Evolutionary conservation across 208 protist genomes (phyloP).

Genomic region (Trypanosoma cruzi): DNA sequence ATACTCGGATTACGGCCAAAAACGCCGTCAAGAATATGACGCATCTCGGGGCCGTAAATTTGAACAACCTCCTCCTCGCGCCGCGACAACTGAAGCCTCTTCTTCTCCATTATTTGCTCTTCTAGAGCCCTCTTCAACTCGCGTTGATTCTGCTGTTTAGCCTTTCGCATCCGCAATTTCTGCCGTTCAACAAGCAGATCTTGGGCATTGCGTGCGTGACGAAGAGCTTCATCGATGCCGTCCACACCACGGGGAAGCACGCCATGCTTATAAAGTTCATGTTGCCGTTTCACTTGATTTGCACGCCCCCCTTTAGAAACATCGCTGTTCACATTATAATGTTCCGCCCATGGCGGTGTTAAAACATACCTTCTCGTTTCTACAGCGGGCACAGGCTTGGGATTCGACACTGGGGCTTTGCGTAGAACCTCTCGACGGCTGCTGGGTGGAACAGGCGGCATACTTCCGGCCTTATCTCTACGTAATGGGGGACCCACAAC

Average conservation of each 20-base stretch:
- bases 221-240: slow-evolving; percentile 55
- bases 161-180: slow-evolving; percentile 32
- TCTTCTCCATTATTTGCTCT: slow-evolving; percentile 42
- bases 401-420: not conserved
- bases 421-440: not conserved
- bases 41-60: slow-evolving; percentile 50
- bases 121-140: slow-evolving; percentile 43
- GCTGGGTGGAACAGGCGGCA: not conserved
- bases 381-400: not conserved
- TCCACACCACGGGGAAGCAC: slow-evolving; percentile 43
- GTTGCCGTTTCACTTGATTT: not conserved
- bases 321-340: slow-evolving; percentile 7
- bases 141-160: slow-evolving; percentile 30
- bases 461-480: not conserved
- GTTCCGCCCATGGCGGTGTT: slow-evolving; percentile 20
- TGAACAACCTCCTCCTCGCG: slow-evolving; percentile 69
- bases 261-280: slow-evolving; percentile 4
- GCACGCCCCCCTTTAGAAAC: not conserved
- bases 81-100: slow-evolving; percentile 33
- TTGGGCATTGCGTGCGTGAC: slow-evolving; percentile 39
- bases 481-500: slow-evolving; percentile 9
- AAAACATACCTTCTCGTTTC: not conserved
- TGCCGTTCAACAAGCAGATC: slow-evolving; percentile 37
- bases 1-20: slow-evolving; percentile 29
- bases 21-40: slow-evolving; percentile 39